These are phyloP conservation scores for Massospora cicadina DNA, from an alignment of 371 early-diverging fungal genomes.

Conservation along the genomic window DNA sequence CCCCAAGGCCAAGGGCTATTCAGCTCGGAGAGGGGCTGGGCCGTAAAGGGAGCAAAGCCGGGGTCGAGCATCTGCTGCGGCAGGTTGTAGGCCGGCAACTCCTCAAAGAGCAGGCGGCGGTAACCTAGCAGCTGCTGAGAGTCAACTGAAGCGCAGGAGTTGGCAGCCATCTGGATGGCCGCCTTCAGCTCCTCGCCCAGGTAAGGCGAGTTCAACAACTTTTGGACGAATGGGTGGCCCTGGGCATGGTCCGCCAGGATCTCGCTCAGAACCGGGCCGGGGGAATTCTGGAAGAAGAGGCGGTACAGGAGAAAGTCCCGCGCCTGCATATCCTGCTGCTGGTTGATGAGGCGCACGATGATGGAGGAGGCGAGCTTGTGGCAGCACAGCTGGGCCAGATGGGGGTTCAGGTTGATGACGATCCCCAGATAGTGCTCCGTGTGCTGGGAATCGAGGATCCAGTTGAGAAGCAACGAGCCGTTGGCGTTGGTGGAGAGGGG, in stretches of 20 bases:
- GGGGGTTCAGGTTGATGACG: slow-evolving; percentile 20
- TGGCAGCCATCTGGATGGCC: neutral
- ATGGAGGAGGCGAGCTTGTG: slow-evolving; percentile 83
- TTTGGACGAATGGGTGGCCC: slow-evolving; percentile 66
- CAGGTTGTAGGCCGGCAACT: neutral
- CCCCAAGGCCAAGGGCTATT: neutral
- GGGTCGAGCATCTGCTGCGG: neutral
- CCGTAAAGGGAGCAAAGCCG: neutral
- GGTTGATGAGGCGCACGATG: slow-evolving; percentile 72
- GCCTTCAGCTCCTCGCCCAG: slow-evolving; percentile 20
- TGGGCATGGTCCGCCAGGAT: slow-evolving; percentile 62
- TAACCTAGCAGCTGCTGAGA: neutral
- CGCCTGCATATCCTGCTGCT: slow-evolving; percentile 67
- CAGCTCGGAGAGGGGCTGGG: neutral
- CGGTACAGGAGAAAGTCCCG: slow-evolving; percentile 61
- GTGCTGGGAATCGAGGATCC: slow-evolving; percentile 78
- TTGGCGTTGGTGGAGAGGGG: slow-evolving; percentile 78
- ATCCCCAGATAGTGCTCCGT: slow-evolving; percentile 57
- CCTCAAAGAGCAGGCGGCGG: neutral
- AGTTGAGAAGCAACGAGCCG: slow-evolving; percentile 75
- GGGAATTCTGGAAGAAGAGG: slow-evolving; percentile 32
- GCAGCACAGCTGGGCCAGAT: slow-evolving; percentile 53
- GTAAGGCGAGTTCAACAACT: slow-evolving; percentile 61
- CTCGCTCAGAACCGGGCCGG: slow-evolving; percentile 37
- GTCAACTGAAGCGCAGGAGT: neutral